Conservation (phyloP, 140 eudicot species). For the Stevia rebaudiana region DNA sequence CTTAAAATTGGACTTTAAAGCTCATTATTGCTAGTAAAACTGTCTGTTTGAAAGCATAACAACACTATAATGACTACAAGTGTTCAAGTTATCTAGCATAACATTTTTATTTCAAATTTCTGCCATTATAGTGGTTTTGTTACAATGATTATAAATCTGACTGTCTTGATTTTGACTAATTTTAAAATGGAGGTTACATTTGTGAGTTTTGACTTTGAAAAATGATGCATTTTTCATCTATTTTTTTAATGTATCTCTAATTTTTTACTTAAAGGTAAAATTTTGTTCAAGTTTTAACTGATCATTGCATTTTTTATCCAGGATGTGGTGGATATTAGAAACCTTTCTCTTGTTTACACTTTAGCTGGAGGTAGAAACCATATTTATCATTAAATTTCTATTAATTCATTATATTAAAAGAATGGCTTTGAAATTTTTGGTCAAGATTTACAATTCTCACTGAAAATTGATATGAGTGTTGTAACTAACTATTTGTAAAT, state of each 20-base stretch:
- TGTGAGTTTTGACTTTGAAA: neutral
- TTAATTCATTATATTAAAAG: neutral
- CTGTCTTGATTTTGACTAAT: neutral
- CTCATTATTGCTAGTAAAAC: neutral
- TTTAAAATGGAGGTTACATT: neutral
- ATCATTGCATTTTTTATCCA: conserved; percentile 8
- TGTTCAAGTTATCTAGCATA: neutral
- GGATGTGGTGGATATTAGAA: conserved; percentile 85
- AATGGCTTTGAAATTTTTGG: neutral
- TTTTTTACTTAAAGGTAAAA: neutral
- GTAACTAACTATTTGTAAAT: neutral
- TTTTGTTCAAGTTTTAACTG: neutral
- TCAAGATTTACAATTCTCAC: neutral
- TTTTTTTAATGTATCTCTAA: neutral
- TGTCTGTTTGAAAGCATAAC: neutral
- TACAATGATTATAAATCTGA: neutral
- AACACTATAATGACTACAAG: neutral
- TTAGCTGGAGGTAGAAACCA: conserved; percentile 74
- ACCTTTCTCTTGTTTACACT: conserved; percentile 87
- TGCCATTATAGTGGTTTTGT: neutral
- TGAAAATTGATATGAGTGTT: neutral
- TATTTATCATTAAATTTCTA: neutral
- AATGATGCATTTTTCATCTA: neutral
- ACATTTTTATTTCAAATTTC: neutral
- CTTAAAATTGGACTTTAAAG: neutral